Evolutionary conservation across 495 filamentous ascomycete species (phyloP).

Genomic region (Lasiosphaeriaceae sp.): DNA sequence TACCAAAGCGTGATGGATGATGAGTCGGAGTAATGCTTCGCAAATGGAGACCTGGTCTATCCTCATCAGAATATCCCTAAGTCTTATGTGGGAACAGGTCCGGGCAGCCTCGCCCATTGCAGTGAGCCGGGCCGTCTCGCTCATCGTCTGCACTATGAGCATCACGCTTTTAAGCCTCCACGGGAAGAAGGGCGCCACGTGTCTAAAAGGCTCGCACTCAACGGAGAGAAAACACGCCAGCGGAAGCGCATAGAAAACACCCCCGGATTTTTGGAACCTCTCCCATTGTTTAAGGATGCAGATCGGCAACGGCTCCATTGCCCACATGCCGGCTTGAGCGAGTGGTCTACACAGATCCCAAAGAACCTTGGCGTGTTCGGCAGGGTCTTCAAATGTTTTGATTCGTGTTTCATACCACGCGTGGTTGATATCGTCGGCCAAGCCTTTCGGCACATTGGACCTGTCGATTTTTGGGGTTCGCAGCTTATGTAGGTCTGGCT

Average conservation of each 20-base stretch:
- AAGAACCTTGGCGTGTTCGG: slow-evolving; percentile 14
- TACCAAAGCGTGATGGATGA: slow-evolving; percentile 26
- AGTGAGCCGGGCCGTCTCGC: slow-evolving; percentile 24
- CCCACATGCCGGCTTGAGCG: slow-evolving; percentile 34
- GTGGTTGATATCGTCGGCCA: slow-evolving; percentile 23
- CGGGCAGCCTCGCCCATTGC: slow-evolving; percentile 15
- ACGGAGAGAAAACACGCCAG: slow-evolving; percentile 35
- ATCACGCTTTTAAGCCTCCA: slow-evolving; percentile 36
- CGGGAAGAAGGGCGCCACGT: slow-evolving; percentile 33
- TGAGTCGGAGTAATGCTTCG: slow-evolving; percentile 33
- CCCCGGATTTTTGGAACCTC: slow-evolving; percentile 12
- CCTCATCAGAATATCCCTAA: slow-evolving; percentile 23
- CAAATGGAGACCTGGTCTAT: slow-evolving; percentile 41
- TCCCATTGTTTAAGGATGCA: slow-evolving; percentile 23
- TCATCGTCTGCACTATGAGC: slow-evolving; percentile 35
- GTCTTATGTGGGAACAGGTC: slow-evolving; percentile 16
- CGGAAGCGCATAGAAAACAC: slow-evolving; percentile 27
- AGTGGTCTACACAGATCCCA: slow-evolving; percentile 38
- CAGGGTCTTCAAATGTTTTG: slow-evolving; percentile 1
- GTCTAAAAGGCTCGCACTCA: slow-evolving; percentile 33
- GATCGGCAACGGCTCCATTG: slow-evolving; percentile 35
- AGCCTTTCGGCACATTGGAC: slow-evolving; percentile 9
- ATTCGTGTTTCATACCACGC: slow-evolving; percentile 9
- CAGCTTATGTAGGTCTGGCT: slow-evolving; percentile 20
- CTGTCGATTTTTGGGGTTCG: slow-evolving; percentile 23